phyloP scores from a whole-genome alignment of 2,329 filamentous ascomycete species.

The Thermochaetoides dissita region DNA sequence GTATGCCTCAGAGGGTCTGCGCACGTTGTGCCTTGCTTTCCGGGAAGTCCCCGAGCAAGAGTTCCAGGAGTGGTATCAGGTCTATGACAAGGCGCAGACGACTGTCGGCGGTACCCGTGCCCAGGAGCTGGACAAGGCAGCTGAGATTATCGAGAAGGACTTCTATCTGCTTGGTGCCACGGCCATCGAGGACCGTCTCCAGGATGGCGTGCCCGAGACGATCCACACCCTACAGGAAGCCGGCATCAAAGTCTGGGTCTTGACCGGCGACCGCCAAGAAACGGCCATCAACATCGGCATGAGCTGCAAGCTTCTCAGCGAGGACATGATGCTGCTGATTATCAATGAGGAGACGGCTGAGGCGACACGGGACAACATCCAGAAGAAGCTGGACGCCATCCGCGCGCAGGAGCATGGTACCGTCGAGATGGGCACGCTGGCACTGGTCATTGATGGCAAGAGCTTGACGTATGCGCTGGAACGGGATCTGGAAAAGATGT shows the following conservation, averaged over 20 bases:
- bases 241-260: constrained; percentile 96
- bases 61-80: constrained; percentile 70
- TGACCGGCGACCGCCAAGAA: constrained; percentile 94
- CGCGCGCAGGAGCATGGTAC: constrained; percentile 64
- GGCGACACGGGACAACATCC: constrained; percentile 73
- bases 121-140: constrained; percentile 91
- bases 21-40: constrained; percentile 89
- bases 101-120: constrained; percentile 85
- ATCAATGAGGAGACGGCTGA: constrained; percentile 77
- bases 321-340: constrained; percentile 96
- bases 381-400: constrained; percentile 88
- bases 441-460: constrained; percentile 90
- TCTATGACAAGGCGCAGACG: constrained; percentile 78
- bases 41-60: constrained; percentile 83
- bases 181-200: constrained; percentile 90
- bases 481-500: constrained; percentile 82
- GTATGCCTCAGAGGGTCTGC: constrained; percentile 88
- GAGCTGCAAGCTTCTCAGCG: constrained; percentile 96
- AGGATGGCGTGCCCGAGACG: constrained; percentile 94
- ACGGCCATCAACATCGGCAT: constrained; percentile 99
- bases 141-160: constrained; percentile 87
- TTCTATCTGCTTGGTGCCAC: constrained; percentile 86
- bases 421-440: constrained; percentile 72
- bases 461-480: constrained; percentile 88
- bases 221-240: constrained; percentile 95